phyloP scores from a whole-genome alignment of 208 protist species.

The Chromosphaera perkinsii region DNA sequence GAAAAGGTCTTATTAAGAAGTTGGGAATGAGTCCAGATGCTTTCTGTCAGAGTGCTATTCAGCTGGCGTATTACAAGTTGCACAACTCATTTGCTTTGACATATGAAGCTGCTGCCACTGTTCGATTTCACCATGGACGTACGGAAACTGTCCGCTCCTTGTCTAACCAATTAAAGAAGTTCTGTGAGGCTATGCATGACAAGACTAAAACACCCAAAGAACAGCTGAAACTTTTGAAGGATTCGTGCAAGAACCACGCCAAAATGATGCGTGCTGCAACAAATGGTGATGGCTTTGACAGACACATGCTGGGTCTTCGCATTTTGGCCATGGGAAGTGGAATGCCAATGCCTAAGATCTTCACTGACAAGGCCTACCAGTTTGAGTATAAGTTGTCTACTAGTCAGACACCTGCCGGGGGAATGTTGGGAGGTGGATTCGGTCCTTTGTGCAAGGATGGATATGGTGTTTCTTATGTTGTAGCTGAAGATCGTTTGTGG shows the following conservation, averaged over 20 bases:
- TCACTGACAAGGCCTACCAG: background rate
- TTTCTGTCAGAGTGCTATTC: constrained; percentile 48
- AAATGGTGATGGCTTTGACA: constrained; percentile 13
- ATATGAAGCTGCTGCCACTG: constrained; percentile 43
- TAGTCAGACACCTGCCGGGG: background rate
- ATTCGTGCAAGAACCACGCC: constrained; percentile 38
- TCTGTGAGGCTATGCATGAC: constrained; percentile 14
- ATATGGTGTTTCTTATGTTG: constrained; percentile 7
- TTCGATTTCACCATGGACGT: constrained; percentile 28
- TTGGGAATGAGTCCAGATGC: constrained; percentile 36
- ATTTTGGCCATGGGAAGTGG: background rate
- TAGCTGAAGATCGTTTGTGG: constrained; percentile 9
- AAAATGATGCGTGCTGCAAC: background rate
- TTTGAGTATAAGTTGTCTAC: background rate
- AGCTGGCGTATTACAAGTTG: constrained; percentile 36
- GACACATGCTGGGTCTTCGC: constrained; percentile 8
- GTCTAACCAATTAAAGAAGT: constrained; percentile 20
- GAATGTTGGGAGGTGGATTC: constrained; percentile 9
- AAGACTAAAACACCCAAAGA: background rate
- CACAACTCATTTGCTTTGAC: constrained; percentile 24
- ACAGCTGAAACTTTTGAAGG: constrained; percentile 47
- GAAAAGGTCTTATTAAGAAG: constrained; percentile 43
- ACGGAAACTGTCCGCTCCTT: constrained; percentile 38
- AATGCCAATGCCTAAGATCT: background rate
- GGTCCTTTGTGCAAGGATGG: background rate